phyloP scores from a whole-genome alignment of 2,329 filamentous ascomycete species.

The Ophiosphaerella narmari region DNA sequence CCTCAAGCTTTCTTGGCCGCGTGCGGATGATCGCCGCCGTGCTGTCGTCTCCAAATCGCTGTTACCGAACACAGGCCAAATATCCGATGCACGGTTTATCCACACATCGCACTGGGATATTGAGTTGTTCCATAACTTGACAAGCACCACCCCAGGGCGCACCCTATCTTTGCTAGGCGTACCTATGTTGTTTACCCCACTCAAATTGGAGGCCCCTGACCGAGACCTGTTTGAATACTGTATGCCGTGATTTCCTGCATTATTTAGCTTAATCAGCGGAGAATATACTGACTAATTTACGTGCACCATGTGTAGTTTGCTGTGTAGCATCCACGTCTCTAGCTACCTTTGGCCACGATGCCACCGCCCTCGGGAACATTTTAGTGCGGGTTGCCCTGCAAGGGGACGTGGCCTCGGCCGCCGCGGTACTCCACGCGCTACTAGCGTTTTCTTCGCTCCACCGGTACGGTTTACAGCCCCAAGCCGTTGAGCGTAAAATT shows the following conservation, averaged over 20 bases:
- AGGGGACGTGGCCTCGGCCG: conserved; percentile 6
- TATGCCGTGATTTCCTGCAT: neutral
- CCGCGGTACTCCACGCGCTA: conserved; percentile 12
- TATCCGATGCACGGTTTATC: conserved; percentile 1
- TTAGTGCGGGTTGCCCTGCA: neutral
- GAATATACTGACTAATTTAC: neutral
- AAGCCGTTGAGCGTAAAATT: conserved; percentile 15
- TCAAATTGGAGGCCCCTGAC: conserved; percentile 1
- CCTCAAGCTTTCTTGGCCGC: neutral
- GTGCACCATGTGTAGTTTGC: conserved; percentile 6
- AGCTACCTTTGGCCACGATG: conserved; percentile 11
- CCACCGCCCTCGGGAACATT: neutral
- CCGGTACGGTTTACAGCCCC: conserved; percentile 14
- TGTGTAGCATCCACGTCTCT: conserved; percentile 5
- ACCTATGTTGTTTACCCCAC: neutral
- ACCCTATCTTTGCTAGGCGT: neutral
- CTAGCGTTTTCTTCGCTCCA: conserved; percentile 16
- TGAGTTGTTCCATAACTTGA: neutral
- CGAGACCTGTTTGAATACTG: conserved; percentile 1
- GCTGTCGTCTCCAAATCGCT: neutral
- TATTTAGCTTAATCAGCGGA: neutral
- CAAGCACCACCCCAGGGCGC: neutral
- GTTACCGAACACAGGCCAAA: neutral
- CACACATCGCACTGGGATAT: neutral
- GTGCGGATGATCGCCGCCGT: neutral